Percentiles rank a stretch among this genome's conserved stretches.
Evolutionary conservation across 2,329 filamentous ascomycete genomes (phyloP).

Genomic region (Botrytis squamosa): DNA sequence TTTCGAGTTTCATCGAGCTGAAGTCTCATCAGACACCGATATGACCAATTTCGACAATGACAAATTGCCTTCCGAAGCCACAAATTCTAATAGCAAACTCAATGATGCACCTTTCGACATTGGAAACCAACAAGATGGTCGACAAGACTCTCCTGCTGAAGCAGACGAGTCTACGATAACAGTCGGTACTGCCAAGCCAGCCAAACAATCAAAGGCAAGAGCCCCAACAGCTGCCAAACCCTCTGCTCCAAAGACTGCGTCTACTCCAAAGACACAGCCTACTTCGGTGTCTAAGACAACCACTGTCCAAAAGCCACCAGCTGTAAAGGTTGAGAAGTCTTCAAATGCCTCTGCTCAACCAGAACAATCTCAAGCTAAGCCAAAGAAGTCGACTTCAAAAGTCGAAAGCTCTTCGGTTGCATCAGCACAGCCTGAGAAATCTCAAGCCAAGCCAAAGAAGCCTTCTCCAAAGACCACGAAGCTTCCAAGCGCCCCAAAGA

Average conservation of each 20-base stretch:
- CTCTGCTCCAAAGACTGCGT: not conserved
- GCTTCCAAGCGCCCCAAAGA: not conserved
- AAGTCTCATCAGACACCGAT: not conserved
- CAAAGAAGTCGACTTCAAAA: not conserved
- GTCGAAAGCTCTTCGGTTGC: not conserved
- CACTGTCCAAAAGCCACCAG: not conserved
- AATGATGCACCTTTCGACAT: not conserved
- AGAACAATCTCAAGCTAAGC: not conserved
- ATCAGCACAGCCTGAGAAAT: not conserved
- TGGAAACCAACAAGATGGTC: constrained; percentile 7
- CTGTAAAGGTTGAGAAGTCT: not conserved
- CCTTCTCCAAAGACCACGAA: constrained; percentile 4
- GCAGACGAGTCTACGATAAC: not conserved
- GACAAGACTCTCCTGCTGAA: not conserved
- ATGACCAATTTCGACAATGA: not conserved
- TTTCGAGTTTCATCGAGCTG: no score
- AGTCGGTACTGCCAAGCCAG: not conserved
- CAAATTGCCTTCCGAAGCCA: not conserved
- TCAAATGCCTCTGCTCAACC: not conserved
- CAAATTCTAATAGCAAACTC: not conserved
- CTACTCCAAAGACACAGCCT: not conserved
- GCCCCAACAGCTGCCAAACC: not conserved
- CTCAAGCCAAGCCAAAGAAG: constrained; percentile 6
- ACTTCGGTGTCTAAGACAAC: not conserved
- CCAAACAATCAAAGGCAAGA: not conserved